Evolutionary conservation across 371 early-diverging fungal genomes (phyloP), one percentile per base, ranked within the genome.

Genomic region (Lichtheimia ornata): DNA sequence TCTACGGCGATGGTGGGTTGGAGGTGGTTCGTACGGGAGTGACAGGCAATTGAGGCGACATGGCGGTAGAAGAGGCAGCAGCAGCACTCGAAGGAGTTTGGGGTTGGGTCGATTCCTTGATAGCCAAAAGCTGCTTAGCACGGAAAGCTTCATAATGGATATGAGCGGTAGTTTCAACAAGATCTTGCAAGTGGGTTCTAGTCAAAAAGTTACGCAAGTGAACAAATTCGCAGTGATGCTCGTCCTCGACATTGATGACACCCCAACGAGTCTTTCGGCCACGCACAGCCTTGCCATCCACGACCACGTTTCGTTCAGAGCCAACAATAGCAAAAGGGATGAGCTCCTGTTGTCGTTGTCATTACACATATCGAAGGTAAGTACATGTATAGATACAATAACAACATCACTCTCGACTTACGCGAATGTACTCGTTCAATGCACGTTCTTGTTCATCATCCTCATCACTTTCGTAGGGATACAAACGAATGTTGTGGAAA

Each of bases 141-240:
- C 96, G 88, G 91, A 94, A 96, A 30, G 88, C 79, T 77, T 94
- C 94, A 72, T 94, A 94, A 70, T 92, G 94, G 61, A 89, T 83
- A 66, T 87, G 82, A 20, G 90, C 84, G 3, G 94, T 94, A 49
- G 90, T 89, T 67, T 94, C 94, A 64, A 92, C 84, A 65, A 94
- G 74, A 61, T 92, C 91, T 62, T 91, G 90, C 58, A 94, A 74
- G 61, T 94, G 93, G 20, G 94, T 91, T 71, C 72, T 81, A 14
- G 91, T 90, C 69, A 94, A 77, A 72, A 94, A 92, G 79, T 92
- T 88, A 75, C 92, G 88, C 41, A 94, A 82, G 59, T 90, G 90
- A 53, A 87, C 82, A 73, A 88, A 92, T 69, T 89, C 90, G 67
- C 86, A 88, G 63, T 88, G 89, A 54, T 75, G 73, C 69, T 82